Base-by-base conservation (phyloP, 306 rosid genomes). In the Albizia julibrissin region DNA sequence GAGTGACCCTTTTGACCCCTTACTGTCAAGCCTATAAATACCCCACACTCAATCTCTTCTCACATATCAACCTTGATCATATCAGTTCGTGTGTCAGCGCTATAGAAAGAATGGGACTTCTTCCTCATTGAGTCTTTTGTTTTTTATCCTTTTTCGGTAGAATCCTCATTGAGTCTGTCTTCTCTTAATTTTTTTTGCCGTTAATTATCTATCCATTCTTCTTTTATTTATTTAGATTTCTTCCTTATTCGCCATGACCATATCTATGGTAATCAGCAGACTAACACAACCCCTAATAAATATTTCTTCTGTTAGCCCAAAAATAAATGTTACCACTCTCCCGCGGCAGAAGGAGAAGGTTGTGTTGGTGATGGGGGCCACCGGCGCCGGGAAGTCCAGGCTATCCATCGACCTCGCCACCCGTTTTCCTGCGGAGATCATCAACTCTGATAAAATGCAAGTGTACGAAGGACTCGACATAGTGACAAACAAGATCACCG, bases 391-490 rank as follows among this genome's bases (percentile, higher is more conserved):
- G 0, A 91, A 93, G 62, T 90, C 97, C 0, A 78, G 89, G 82
- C 83, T 93, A 1, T 90, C 95, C 11, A 81, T 93, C 47, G 93
- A 90, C 82, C 81, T 93, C 0, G 97, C 95, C 18, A 74, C 81
- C 10, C 74, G 10, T 29, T 90, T 91, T 74, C 83, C 82, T 0
- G 85, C 92, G 0, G 96, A 93, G 79, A 81, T 93, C 82, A 89
- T 93, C 10, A 93, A 93, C 84, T 84, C 96, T 0, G 97, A 93
- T 42, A 93, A 93, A 87, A 91, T 93, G 73, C 97, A 93, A 88
- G 88, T 82, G 4, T 90, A 93, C 72, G 61, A 89, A 10, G 97
- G 96, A 5, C 93, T 93, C 8, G 89, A 89, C 69, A 78, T 91
- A 58, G 80, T 72, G 31, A 93, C 97, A 15, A 91, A 91, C 86